Base-by-base conservation (phyloP, 176 grass and related monocot species). In the Triticum dicoccoides region DNA sequence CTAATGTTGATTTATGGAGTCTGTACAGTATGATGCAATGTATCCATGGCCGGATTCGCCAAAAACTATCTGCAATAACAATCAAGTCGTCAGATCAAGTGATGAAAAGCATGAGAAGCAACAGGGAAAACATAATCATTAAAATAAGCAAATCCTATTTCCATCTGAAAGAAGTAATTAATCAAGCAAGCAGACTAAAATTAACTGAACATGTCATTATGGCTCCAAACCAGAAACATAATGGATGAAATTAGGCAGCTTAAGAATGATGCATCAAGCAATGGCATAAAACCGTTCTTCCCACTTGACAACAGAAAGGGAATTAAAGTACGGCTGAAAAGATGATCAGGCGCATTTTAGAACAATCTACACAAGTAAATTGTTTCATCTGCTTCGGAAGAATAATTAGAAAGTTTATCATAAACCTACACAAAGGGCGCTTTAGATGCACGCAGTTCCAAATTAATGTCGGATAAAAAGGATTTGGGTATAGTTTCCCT, bases 41-140 rank as follows among this genome's bases (percentile, higher is more conserved):
- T 49, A 56, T 51, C 79, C 63, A 38, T 11, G 78, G 21, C 37
- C 2, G 9, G 27, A 11, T 74, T 20, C 4, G 5, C 14, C n/a
- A 84, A 80, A 29, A 81, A 14, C 5, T 74, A 81, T 54, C 85
- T 81, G 56, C 56, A 13, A 37, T 6, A 64, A 80, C 8, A 29
- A 49, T 29, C 6, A 17, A 24, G n/a, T 49, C 3, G 14, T 75
- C 13, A 75, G 72, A 29, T 8, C 41, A 74, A 49, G 10, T 51
- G 30, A 17, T 49, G 3, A 73, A 73, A 47, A 37, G 15, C 30
- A 75, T 41, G 14, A 54, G 74, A 82, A 75, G 41, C n/a, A 54
- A 82, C 21, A 5, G 27, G 6, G 5, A 10, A 52, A 87, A 81
- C 11, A 54, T 27, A 21, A 56, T 5, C 45, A 56, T 30, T 75